Evolutionary conservation across 306 rosid genomes (phyloP).

Genomic region (Sindora glabra): DNA sequence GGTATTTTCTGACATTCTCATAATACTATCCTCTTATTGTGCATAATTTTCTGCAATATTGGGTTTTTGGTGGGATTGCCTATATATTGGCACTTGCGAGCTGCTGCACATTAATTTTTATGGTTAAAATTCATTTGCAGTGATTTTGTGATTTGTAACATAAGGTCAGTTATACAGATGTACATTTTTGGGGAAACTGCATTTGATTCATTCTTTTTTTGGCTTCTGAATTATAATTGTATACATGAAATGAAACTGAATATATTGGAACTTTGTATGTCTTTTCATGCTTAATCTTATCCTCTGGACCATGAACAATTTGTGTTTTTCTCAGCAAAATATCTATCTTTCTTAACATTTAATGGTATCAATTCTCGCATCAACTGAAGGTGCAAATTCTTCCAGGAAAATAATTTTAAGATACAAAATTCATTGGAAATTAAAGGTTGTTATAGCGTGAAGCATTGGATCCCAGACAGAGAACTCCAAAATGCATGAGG

Average conservation of each 20-base stretch:
- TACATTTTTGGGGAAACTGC: neutral
- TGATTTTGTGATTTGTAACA: neutral
- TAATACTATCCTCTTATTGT: neutral
- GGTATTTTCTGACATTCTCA: conserved; percentile 27
- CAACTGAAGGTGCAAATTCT: conserved; percentile 19
- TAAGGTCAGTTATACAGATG: neutral
- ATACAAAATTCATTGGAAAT: neutral
- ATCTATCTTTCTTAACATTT: neutral
- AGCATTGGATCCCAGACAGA: conserved; percentile 64
- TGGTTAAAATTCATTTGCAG: neutral
- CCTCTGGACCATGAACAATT: neutral
- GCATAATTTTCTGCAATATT: neutral
- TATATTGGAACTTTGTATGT: neutral
- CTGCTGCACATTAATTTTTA: neutral
- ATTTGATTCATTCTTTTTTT: neutral
- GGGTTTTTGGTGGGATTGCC: neutral
- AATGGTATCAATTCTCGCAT: neutral
- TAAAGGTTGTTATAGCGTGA: conserved; percentile 33
- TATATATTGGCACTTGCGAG: neutral
- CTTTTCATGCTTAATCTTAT: neutral
- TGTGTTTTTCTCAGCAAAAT: neutral
- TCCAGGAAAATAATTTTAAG: conserved; percentile 41
- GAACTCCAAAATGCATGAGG: conserved; percentile 79
- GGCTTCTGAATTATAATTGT: neutral
- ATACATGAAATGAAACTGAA: neutral